Evolutionary conservation across 2,329 filamentous ascomycete species (phyloP).

Genomic region (Diplocarpon mali): DNA sequence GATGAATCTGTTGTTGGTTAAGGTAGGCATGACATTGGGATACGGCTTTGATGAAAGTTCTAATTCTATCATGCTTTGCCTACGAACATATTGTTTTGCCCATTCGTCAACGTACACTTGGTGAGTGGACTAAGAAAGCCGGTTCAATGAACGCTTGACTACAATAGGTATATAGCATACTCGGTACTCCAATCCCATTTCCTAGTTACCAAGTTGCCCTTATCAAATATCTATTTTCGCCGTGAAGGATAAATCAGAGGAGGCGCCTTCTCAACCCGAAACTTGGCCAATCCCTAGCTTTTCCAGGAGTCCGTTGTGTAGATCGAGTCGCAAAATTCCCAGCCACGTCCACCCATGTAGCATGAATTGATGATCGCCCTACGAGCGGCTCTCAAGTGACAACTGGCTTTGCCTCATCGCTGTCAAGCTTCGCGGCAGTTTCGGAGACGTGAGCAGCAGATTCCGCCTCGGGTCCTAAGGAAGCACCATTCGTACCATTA

Average conservation of each 20-base stretch:
- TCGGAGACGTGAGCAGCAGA: constrained; percentile 27
- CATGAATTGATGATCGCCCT: too few species aligned
- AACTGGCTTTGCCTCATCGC: constrained; percentile 15
- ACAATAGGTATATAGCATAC: too few species aligned
- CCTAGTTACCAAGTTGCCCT: background rate
- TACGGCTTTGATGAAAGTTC: too few species aligned
- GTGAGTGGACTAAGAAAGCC: too few species aligned
- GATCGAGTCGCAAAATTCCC: background rate
- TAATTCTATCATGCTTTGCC: too few species aligned
- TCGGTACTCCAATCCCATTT: too few species aligned
- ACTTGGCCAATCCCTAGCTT: background rate
- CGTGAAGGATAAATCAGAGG: background rate
- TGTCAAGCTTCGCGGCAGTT: constrained; percentile 30
- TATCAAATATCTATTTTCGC: background rate
- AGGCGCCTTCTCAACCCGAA: background rate
- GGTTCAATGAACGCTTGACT: too few species aligned
- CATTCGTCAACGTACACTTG: too few species aligned
- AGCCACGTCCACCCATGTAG: background rate
- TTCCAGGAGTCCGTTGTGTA: background rate
- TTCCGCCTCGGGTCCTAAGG: constrained; percentile 18
- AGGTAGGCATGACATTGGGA: too few species aligned
- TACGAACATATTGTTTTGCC: too few species aligned
- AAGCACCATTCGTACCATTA: constrained; percentile 15
- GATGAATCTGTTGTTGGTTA: too few species aligned
- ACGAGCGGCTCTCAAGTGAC: constrained; percentile 1